phyloP scores from a whole-genome alignment of 495 filamentous ascomycete genomes.

The Talaromyces thailandensis region DNA sequence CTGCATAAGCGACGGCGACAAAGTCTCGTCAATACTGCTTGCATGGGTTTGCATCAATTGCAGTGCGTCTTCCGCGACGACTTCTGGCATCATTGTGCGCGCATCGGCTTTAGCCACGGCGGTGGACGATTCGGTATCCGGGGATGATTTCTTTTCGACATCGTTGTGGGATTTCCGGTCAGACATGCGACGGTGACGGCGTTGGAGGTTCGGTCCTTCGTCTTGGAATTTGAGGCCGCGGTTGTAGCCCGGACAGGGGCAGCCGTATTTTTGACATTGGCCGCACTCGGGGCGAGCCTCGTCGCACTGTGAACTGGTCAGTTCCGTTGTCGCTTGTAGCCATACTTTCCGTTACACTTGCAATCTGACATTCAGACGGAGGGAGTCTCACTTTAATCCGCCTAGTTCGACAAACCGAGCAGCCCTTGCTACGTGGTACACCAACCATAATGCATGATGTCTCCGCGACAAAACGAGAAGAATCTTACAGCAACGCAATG shows the following conservation, averaged over 20 bases:
- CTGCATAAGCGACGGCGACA: slow-evolving; percentile 18
- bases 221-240: slow-evolving; percentile 14
- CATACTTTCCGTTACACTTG: background rate
- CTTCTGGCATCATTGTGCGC: background rate
- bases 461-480: background rate
- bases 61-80: slow-evolving; percentile 1
- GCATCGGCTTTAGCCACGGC: background rate
- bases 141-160: background rate
- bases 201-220: slow-evolving; percentile 15
- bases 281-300: slow-evolving; percentile 18
- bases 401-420: slow-evolving; percentile 21
- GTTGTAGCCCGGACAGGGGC: slow-evolving; percentile 17
- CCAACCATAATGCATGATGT: slow-evolving; percentile 24
- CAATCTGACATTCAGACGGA: background rate
- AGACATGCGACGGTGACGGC: slow-evolving; percentile 11
- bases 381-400: slow-evolving; percentile 17
- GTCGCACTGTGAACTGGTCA: slow-evolving; percentile 18
- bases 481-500: background rate
- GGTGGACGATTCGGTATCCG: background rate
- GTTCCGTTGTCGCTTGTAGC: background rate
- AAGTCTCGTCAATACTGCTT: slow-evolving; percentile 12
- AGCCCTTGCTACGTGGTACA: slow-evolving; percentile 33
- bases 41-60: slow-evolving; percentile 3
- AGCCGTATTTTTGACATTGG: slow-evolving; percentile 17
- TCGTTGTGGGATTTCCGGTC: background rate